phyloP scores from a whole-genome alignment of 257 asterid genomes.

The Echium plantagineum region DNA sequence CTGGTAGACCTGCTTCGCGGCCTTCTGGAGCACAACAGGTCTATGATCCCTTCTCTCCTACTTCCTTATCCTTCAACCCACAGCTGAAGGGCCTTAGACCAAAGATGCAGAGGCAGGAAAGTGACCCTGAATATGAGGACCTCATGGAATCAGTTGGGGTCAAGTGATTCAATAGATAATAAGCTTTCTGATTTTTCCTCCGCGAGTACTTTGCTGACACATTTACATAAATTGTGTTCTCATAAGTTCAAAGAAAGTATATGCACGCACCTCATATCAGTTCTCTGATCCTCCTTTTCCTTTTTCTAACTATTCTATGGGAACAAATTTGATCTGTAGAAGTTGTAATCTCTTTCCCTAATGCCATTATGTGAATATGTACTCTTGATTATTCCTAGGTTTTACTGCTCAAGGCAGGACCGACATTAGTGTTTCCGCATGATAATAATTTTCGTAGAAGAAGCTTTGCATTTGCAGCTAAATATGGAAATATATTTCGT shows the following conservation, averaged over 20 bases:
- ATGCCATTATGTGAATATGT: too few species aligned
- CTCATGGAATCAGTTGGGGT: constrained; percentile 85
- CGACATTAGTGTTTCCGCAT: too few species aligned
- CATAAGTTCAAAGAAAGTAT: too few species aligned
- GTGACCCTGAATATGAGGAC: constrained; percentile 72
- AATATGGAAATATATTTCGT: too few species aligned
- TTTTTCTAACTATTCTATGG: neutral
- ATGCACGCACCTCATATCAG: neutral
- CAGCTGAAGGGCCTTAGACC: constrained; percentile 31
- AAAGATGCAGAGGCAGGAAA: constrained; percentile 37
- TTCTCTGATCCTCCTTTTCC: neutral
- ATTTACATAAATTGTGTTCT: neutral
- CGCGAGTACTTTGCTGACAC: neutral
- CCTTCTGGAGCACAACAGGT: constrained; percentile 44
- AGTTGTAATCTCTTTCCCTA: neutral
- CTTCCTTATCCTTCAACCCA: constrained; percentile 34
- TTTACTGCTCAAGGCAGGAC: too few species aligned
- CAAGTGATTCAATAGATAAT: constrained; percentile 24
- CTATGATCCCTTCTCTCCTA: constrained; percentile 80
- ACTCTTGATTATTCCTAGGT: too few species aligned
- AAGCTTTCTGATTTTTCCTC: neutral
- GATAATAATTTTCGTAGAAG: too few species aligned
- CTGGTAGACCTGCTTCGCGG: constrained; percentile 30
- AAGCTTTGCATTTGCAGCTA: too few species aligned
- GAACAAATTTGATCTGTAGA: neutral